Evolutionary conservation across 2,329 filamentous ascomycete genomes (phyloP).

Genomic region (Alternaria metachromatica): DNA sequence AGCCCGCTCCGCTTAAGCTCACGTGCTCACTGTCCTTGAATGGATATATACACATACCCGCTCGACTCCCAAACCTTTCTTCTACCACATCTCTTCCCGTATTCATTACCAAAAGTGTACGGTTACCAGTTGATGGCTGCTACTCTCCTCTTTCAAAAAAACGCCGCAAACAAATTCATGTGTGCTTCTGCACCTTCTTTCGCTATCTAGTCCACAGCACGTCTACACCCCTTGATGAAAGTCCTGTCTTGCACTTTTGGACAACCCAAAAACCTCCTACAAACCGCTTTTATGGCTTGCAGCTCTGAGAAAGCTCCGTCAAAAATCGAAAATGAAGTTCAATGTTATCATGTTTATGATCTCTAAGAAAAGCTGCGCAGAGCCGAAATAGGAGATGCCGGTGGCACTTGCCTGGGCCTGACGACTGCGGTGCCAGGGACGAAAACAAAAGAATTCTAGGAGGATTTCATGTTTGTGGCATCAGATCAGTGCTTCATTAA

Average conservation of each 20-base stretch:
- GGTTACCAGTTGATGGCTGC: too few species aligned
- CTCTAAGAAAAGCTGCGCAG: neutral
- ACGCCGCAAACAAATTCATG: too few species aligned
- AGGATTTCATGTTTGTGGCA: neutral
- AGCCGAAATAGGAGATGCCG: too few species aligned
- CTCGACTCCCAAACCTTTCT: too few species aligned
- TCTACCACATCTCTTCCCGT: rapidly evolving
- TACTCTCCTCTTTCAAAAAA: neutral
- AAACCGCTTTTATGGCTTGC: rapidly evolving
- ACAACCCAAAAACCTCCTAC: neutral
- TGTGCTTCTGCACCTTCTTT: neutral
- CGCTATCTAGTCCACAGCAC: neutral
- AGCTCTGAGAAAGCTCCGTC: neutral
- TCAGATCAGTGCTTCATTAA: neutral
- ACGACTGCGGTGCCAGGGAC: neutral
- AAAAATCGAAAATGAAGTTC: neutral
- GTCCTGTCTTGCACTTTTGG: neutral
- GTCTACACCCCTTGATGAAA: neutral
- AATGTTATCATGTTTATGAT: neutral
- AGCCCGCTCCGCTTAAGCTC: too few species aligned
- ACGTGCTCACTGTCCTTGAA: neutral
- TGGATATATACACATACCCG: neutral
- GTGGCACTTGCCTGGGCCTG: neutral
- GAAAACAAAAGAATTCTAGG: neutral
- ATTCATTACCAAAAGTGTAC: too few species aligned